Percentiles rank a stretch among this genome's conserved stretches.
Evolutionary conservation across 208 protist species (phyloP).

Genomic region (Leishmania braziliensis): DNA sequence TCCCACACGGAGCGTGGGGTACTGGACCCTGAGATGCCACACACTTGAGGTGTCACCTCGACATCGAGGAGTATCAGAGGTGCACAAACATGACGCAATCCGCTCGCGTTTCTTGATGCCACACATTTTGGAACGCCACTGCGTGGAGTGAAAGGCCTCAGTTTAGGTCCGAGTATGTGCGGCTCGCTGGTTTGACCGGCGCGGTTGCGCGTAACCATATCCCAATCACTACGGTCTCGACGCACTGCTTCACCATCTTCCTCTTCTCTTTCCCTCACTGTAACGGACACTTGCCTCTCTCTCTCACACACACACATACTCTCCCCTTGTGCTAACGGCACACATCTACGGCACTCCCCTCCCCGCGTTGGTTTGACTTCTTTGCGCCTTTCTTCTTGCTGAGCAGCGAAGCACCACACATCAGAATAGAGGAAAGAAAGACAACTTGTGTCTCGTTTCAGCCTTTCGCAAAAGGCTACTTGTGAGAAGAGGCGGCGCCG

Average conservation of each 20-base stretch:
- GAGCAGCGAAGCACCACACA: background rate
- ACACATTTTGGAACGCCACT: background rate
- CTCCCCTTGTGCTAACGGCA: background rate
- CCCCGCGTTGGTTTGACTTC: background rate
- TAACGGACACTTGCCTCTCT: background rate
- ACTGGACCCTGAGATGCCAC: background rate
- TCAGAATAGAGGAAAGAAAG: background rate
- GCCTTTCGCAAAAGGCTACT: background rate
- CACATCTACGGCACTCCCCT: background rate
- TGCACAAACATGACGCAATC: background rate
- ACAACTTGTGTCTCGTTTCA: background rate
- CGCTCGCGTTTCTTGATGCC: background rate
- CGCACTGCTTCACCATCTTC: background rate
- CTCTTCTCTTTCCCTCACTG: background rate
- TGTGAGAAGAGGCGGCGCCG: background rate
- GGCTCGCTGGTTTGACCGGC: background rate
- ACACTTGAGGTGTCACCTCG: background rate
- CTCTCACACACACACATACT: background rate
- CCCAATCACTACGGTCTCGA: background rate
- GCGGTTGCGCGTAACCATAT: background rate
- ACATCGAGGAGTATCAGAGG: too few relatives aligned
- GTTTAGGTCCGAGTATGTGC: background rate
- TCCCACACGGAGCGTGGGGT: background rate
- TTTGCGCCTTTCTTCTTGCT: background rate
- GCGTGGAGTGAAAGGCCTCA: background rate